phyloP scores from a whole-genome alignment of 257 asterid species.

The Galeopsis tetrahit region DNA sequence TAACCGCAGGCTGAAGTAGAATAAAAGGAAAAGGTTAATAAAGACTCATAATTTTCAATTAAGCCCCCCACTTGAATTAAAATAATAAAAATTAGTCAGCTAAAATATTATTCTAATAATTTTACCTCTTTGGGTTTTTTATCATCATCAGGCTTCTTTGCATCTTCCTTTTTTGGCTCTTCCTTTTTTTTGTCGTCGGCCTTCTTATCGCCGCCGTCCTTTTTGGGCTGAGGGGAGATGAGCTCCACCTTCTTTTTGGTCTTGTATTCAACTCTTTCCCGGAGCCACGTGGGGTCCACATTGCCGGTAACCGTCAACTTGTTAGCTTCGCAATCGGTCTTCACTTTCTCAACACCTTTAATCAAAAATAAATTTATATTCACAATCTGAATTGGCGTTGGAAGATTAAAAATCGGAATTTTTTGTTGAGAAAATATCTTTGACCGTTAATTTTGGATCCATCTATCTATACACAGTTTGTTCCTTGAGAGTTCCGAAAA shows the following conservation, averaged over 20 bases:
- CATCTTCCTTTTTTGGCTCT: conserved; percentile 45
- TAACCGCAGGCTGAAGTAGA: conserved; percentile 54
- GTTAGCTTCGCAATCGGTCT: conserved; percentile 62
- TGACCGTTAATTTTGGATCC: conserved; percentile 31
- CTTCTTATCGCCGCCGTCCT: conserved; percentile 53
- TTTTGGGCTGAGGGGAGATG: conserved; percentile 77
- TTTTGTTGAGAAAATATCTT: background rate
- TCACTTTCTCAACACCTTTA: conserved; percentile 84
- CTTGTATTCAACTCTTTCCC: conserved; percentile 65
- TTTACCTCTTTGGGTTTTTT: conserved; percentile 70
- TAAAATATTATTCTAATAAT: background rate
- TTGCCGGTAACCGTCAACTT: conserved; percentile 85
- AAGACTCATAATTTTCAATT: conserved; percentile 7
- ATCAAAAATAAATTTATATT: background rate
- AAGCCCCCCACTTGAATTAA: conserved; percentile 2
- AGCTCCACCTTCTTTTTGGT: conserved; percentile 91
- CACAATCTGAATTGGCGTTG: background rate
- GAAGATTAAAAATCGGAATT: background rate
- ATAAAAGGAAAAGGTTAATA: background rate
- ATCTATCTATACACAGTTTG: conserved; percentile 29
- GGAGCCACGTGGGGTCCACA: conserved; percentile 75
- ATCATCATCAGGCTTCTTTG: conserved; percentile 46
- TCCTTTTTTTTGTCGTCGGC: conserved; percentile 48
- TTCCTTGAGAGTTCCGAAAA: conserved; percentile 55
- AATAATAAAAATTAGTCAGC: conserved; percentile 5